A percentile compares a stretch with the other conserved stretches of the same genome.
These are phyloP conservation scores for Aspergillus ellipticus DNA, from an alignment of 495 filamentous ascomycete genomes.

Conservation along the genomic window DNA sequence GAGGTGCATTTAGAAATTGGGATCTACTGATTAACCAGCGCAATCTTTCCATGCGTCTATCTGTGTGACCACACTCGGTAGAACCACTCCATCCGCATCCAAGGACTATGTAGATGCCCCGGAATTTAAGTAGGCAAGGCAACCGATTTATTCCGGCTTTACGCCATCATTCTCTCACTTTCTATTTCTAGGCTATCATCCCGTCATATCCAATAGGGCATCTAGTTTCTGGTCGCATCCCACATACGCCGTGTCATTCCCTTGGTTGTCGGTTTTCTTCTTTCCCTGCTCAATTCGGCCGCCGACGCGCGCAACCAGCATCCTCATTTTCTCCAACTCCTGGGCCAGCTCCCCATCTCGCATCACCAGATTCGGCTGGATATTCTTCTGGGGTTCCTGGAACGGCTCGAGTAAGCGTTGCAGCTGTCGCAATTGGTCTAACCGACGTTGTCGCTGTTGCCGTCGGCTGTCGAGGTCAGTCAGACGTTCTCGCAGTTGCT, in stretches of 20 bases:
- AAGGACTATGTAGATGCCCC: not conserved
- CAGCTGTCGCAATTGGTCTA: conserved; percentile 55
- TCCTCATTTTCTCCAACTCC: conserved; percentile 73
- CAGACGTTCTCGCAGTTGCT: conserved; percentile 49
- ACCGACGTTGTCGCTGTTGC: conserved; percentile 47
- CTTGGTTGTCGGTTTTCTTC: conserved; percentile 15
- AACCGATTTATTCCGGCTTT: not conserved
- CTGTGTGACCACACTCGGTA: conserved; percentile 9
- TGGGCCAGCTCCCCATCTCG: conserved; percentile 67
- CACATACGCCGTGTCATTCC: conserved; percentile 21
- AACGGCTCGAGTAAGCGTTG: conserved; percentile 59
- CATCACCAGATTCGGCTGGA: conserved; percentile 76
- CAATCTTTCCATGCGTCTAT: conserved; percentile 10
- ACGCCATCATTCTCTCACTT: not conserved
- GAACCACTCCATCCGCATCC: not conserved
- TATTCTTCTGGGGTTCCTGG: conserved; percentile 46
- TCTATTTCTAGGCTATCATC: conserved; percentile 9
- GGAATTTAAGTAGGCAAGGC: not conserved
- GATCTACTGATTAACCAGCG: conserved; percentile 3
- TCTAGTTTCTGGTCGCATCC: conserved; percentile 34
- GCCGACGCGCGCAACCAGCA: conserved; percentile 68
- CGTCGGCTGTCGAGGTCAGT: conserved; percentile 49
- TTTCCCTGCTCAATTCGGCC: conserved; percentile 50
- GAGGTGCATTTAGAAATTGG: not conserved
- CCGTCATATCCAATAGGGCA: conserved; percentile 36